Base-by-base conservation (phyloP, 2,329 filamentous ascomycete genomes). In the Penicillium sp. region DNA sequence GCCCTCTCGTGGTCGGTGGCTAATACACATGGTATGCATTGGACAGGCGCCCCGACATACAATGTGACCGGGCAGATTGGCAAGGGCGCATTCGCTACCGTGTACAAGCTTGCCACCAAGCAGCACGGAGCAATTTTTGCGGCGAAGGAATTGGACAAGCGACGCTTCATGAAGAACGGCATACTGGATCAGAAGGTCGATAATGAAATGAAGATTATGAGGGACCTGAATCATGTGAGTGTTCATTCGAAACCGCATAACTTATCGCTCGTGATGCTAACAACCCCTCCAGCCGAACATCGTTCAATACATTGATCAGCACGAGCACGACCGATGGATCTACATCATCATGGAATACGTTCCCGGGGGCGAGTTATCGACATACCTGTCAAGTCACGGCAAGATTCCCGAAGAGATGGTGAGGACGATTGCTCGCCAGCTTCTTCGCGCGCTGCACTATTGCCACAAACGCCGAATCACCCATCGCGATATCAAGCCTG, bases 261-360 rank as follows among this genome's bases (percentile, higher is more conserved):
- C n/a, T 24, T 13, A 9, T 5, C 9, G n/a, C n/a, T n/a, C n/a
- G 24, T 8, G 10, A n/a, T 40, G 38, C 51, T 55, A 35, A 62
- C 50, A 38, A 40, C 18, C 40, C 46, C 29, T 10, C 10, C 28
- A 89, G 86, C 81, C 83, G 2, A 92, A 97, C 61, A 91, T 98
- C 60, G 92, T 98, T 37, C 82, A 88, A 56, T 98, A 93, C 65
- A 82, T 95, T 47, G 90, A 95, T 61, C 88, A 93, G 64, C 81
- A 93, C 58, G 90, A 95, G 57, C 85, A 88, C 75, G 82, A 88
- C 33, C 78, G 69, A n/a, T 78, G 90, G 65, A 78, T 96, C 4
- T 91, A 96, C 66, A 95, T 98, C 68, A 92, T 97, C 66, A 98
- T 98, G 93, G 93, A 98, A 64, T 95, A 81, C 59, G 82, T 97